A percentile compares a stretch with the other conserved stretches of the same genome.
Conservation (phyloP, 1,284 basidiomycete species). For the Anthracocystis panici-leucophaei region DNA sequence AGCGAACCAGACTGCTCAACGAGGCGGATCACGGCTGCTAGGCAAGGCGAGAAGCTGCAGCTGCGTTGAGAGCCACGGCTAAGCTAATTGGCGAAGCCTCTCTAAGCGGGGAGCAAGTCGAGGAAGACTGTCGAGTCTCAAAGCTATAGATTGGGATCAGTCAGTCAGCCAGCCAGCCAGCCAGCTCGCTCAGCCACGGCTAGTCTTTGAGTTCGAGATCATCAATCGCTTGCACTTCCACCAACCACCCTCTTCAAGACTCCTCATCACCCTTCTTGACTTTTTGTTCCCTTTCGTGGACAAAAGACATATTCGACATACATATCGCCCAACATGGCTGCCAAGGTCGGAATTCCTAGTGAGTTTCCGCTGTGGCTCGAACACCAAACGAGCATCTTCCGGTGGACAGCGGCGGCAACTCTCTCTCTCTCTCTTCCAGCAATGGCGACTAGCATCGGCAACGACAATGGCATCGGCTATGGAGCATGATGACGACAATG, state of each 20-base stretch:
- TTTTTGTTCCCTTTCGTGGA: constrained; percentile 43
- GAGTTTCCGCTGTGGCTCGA: constrained; percentile 44
- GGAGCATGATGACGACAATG: background rate
- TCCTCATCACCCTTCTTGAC: constrained; percentile 33
- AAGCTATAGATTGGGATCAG: constrained; percentile 1
- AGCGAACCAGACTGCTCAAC: background rate
- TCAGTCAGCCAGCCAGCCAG: constrained; percentile 11
- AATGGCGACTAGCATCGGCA: constrained; percentile 8
- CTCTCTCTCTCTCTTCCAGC: constrained; percentile 27
- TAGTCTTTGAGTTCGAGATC: constrained; percentile 43
- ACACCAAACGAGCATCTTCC: constrained; percentile 5
- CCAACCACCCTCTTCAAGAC: constrained; percentile 54
- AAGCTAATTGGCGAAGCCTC: background rate
- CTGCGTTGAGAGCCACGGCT: constrained; percentile 1
- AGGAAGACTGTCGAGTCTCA: background rate
- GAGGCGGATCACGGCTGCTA: background rate
- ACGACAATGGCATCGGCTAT: background rate
- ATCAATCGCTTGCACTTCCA: constrained; percentile 41
- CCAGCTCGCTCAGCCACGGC: constrained; percentile 10
- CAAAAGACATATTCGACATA: constrained; percentile 48
- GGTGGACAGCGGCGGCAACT: constrained; percentile 13
- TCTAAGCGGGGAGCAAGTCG: background rate
- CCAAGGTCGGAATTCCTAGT: constrained; percentile 65
- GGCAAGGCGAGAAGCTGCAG: constrained; percentile 1
- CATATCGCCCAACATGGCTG: constrained; percentile 59